These are phyloP conservation scores for Ceratocystis smalleyi DNA, from an alignment of 2,329 filamentous ascomycete genomes.

Conservation along the genomic window DNA sequence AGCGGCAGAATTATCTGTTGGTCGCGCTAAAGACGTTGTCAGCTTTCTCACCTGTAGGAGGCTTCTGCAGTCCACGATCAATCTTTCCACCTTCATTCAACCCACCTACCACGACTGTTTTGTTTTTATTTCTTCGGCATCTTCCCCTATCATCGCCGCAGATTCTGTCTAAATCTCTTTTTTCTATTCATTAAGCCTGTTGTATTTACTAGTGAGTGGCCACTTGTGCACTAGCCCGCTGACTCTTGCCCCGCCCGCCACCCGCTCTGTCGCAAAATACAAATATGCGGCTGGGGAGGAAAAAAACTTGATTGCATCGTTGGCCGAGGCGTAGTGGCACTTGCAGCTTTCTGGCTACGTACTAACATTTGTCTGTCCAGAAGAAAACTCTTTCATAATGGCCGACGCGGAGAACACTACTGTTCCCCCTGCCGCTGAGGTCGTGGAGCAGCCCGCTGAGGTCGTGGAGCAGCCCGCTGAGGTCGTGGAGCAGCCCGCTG, in stretches of 20 bases:
- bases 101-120: not conserved
- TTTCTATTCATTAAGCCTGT: not conserved
- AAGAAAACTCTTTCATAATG: conserved; percentile 5
- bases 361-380: not conserved
- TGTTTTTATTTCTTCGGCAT: not conserved
- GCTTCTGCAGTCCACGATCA: not conserved
- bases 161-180: not conserved
- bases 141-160: not conserved
- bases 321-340: not conserved
- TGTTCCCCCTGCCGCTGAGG: conserved; percentile 18
- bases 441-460: conserved; percentile 20
- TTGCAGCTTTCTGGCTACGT: not conserved
- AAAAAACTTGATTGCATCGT: conserved; percentile 11
- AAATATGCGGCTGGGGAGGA: not conserved
- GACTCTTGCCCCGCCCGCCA: conserved; percentile 14
- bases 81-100: not conserved
- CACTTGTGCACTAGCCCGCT: not conserved
- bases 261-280: conserved; percentile 14
- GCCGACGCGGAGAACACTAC: conserved; percentile 15
- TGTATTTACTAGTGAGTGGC: not conserved
- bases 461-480: conserved; percentile 20
- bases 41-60: conserved; percentile 1
- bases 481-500: conserved; percentile 19
- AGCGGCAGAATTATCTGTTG: conserved; percentile 14
- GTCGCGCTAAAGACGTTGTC: conserved; percentile 13